A percentile compares a stretch with the other conserved stretches of the same genome.
phyloP scores from a whole-genome alignment of 2,329 filamentous ascomycete genomes.

The Chalaropsis thielavioides region DNA sequence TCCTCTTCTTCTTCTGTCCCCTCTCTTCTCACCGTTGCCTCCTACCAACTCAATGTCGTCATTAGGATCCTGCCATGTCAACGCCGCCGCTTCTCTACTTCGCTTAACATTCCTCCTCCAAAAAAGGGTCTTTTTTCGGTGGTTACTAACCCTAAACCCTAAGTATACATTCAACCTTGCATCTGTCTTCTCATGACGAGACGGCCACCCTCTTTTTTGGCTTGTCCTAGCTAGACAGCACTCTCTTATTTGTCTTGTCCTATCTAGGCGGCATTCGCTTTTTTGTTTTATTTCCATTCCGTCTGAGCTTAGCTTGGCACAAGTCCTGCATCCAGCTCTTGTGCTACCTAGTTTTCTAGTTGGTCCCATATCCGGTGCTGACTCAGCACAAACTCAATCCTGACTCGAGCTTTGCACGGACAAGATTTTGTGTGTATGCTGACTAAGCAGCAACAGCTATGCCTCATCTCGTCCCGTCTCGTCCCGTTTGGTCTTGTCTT shows the following conservation, averaged over 20 bases:
- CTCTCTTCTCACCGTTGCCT: neutral
- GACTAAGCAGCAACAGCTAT: neutral
- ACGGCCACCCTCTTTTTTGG: no score
- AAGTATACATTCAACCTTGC: no score
- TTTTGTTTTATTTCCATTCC: neutral
- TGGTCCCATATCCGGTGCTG: neutral
- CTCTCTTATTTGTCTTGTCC: neutral
- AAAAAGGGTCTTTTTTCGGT: neutral
- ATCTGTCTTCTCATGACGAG: no score
- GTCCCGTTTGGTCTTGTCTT: neutral
- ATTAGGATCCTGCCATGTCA: neutral
- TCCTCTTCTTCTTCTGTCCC: neutral
- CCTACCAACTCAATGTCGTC: neutral
- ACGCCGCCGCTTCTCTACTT: neutral
- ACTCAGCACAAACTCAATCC: neutral
- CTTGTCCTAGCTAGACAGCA: no score
- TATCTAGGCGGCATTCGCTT: neutral
- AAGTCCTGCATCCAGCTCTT: neutral
- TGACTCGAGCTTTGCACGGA: no score
- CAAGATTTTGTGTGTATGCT: neutral
- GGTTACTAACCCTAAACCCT: neutral
- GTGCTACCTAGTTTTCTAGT: neutral
- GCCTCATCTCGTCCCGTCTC: no score
- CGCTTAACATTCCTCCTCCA: neutral
- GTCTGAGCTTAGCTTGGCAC: neutral